Conservation (phyloP, 768 basidiomycete genomes). For the Austroboletus eburneus region DNA sequence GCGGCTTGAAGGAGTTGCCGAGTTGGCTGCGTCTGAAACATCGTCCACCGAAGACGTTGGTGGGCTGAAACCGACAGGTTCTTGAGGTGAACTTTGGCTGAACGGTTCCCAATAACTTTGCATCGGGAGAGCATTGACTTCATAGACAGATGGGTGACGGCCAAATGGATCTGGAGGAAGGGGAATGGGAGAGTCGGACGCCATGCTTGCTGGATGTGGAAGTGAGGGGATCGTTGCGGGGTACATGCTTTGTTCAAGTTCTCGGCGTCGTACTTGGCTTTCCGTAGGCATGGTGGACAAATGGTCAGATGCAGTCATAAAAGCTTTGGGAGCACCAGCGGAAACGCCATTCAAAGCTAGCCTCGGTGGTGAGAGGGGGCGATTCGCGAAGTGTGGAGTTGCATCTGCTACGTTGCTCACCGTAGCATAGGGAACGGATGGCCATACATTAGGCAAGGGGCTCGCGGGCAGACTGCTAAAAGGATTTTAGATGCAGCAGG, state of each 20-base stretch:
- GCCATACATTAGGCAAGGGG: conserved; percentile 32
- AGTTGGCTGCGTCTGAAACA: conserved; percentile 12
- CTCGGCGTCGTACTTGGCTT: conserved; percentile 46
- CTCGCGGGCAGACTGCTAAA: conserved; percentile 8
- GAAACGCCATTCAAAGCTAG: conserved; percentile 68
- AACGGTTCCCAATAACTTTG: conserved; percentile 44
- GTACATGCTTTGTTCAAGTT: conserved; percentile 49
- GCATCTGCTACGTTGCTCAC: conserved; percentile 21
- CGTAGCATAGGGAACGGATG: conserved; percentile 42
- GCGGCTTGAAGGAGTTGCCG: conserved; percentile 47
- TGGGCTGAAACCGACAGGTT: conserved; percentile 20
- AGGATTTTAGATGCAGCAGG: conserved; percentile 9
- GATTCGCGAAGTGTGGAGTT: conserved; percentile 21
- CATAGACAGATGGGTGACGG: conserved; percentile 54
- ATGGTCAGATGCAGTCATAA: conserved; percentile 26
- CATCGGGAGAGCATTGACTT: conserved; percentile 27
- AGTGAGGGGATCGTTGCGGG: conserved; percentile 34
- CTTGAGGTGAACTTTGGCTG: conserved; percentile 20
- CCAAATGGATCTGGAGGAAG: conserved; percentile 84
- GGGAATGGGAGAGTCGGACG: conserved; percentile 60
- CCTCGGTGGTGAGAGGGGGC: conserved; percentile 53
- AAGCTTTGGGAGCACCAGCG: conserved; percentile 51
- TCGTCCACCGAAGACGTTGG: conserved; percentile 24
- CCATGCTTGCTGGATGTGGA: conserved; percentile 19
- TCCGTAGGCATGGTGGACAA: conserved; percentile 36